Evolutionary conservation across 106 monocot genomes (phyloP).

Genomic region (Apostasia ramifera): DNA sequence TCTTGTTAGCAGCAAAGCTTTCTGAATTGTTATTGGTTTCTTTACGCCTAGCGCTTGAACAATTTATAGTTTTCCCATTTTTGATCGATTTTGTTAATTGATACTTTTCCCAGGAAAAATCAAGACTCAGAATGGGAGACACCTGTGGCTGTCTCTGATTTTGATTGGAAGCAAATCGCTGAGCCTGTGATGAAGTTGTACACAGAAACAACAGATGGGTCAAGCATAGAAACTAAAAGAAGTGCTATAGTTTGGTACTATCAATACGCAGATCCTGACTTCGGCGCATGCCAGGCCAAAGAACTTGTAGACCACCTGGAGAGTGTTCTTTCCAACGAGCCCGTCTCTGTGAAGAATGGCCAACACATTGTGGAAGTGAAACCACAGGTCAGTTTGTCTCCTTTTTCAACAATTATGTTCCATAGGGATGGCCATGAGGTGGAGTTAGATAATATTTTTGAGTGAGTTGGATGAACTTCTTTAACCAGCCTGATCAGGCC

Average conservation of each 20-base stretch:
- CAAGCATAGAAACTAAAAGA: constrained; percentile 34
- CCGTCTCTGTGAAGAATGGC: constrained; percentile 54
- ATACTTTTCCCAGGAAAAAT: constrained; percentile 18
- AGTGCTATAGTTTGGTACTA: constrained; percentile 52
- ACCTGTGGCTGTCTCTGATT: constrained; percentile 26
- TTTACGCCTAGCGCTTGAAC: too few species aligned
- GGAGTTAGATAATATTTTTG: too few species aligned
- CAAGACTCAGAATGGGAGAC: constrained; percentile 37
- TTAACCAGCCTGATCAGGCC: too few species aligned
- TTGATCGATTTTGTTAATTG: too few species aligned
- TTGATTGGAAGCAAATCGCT: constrained; percentile 47
- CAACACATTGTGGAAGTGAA: constrained; percentile 51
- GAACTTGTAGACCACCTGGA: constrained; percentile 55
- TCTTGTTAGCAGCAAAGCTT: too few species aligned
- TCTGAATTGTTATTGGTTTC: too few species aligned
- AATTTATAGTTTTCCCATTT: too few species aligned
- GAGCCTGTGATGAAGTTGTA: constrained; percentile 50
- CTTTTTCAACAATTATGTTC: too few species aligned
- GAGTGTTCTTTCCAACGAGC: constrained; percentile 47
- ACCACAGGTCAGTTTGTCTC: constrained; percentile 29
- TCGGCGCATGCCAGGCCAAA: constrained; percentile 55
- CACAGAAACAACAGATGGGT: constrained; percentile 57
- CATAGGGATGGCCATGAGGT: too few species aligned
- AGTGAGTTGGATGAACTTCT: too few species aligned
- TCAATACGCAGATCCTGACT: constrained; percentile 47